Conservation (phyloP, 371 early-diverging fungal genomes). For the Coemansia sp. region DNA sequence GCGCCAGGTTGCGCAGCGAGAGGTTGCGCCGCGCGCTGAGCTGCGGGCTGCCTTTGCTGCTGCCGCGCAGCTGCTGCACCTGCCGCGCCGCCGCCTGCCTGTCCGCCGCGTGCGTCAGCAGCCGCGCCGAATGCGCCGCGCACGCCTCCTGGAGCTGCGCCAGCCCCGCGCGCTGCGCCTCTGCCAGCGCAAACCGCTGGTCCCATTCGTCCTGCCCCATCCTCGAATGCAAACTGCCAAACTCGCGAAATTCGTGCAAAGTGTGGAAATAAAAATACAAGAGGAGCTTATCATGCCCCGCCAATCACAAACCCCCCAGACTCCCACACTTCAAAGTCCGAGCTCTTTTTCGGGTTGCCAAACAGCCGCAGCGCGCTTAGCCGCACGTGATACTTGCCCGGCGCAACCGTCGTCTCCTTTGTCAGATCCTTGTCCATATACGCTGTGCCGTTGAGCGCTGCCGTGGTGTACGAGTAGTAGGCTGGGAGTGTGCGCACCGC, state of each 20-base stretch:
- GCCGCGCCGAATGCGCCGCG: constrained; percentile 1
- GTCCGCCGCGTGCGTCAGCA: neutral
- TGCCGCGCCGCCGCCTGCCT: neutral
- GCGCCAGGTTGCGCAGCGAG: constrained; percentile 22
- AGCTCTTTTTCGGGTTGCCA: constrained; percentile 10
- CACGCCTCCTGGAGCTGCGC: constrained; percentile 15
- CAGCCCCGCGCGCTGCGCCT: neutral
- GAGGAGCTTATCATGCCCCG: too few species aligned
- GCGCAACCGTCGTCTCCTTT: neutral
- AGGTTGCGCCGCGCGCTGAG: constrained; percentile 27
- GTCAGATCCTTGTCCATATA: constrained; percentile 8
- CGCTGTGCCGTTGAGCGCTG: constrained; percentile 5
- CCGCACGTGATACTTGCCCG: constrained; percentile 21
- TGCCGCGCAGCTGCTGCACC: constrained; percentile 5
- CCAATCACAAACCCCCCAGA: constrained; percentile 9
- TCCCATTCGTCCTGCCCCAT: constrained; percentile 21
- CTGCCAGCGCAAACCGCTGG: constrained; percentile 7
- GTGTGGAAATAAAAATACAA: neutral
- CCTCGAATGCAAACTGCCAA: neutral
- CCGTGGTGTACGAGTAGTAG: neutral
- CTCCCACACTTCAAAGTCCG: constrained; percentile 32
- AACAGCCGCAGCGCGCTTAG: constrained; percentile 20
- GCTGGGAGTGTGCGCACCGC: constrained; percentile 11
- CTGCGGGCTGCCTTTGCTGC: constrained; percentile 7
- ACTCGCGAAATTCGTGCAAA: too few species aligned